phyloP scores from a whole-genome alignment of 805 yeast genomes.

The Hanseniaspora nectarophila region DNA sequence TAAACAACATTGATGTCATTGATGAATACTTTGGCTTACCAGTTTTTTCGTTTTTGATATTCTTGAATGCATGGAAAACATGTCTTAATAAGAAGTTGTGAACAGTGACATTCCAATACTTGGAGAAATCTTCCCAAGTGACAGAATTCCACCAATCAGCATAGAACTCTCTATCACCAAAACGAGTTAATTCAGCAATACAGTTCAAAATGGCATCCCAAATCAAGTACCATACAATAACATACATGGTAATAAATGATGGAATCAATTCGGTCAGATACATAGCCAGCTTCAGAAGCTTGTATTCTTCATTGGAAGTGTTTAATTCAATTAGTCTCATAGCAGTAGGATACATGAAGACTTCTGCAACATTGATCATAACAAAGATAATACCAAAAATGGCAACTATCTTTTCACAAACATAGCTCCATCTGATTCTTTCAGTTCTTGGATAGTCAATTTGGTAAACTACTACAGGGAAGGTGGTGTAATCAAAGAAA shows the following conservation, averaged over 20 bases:
- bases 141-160: slow-evolving; percentile 97
- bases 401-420: slow-evolving; percentile 58
- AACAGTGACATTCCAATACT: slow-evolving; percentile 92
- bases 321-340: slow-evolving; percentile 33
- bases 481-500: slow-evolving; percentile 72
- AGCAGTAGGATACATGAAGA: slow-evolving; percentile 50
- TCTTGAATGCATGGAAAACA: slow-evolving; percentile 67
- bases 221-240: slow-evolving; percentile 72
- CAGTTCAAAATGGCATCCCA: slow-evolving; percentile 92
- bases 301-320: slow-evolving; percentile 33
- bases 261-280: slow-evolving; percentile 62
- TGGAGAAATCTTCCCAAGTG: slow-evolving; percentile 84
- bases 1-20: slow-evolving; percentile 56
- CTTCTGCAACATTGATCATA: slow-evolving; percentile 72
- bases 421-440: slow-evolving; percentile 55
- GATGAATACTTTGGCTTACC: slow-evolving; percentile 48
- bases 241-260: slow-evolving; percentile 61
- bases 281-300: slow-evolving; percentile 31
- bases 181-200: slow-evolving; percentile 75
- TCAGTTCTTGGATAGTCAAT: slow-evolving; percentile 69
- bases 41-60: slow-evolving; percentile 5
- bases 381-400: slow-evolving; percentile 75
- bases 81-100: slow-evolving; percentile 81
- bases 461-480: slow-evolving; percentile 78
- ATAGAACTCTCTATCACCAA: slow-evolving; percentile 85